Base-by-base conservation (phyloP, 73 alveolate species). In the Halteria grandinella region DNA sequence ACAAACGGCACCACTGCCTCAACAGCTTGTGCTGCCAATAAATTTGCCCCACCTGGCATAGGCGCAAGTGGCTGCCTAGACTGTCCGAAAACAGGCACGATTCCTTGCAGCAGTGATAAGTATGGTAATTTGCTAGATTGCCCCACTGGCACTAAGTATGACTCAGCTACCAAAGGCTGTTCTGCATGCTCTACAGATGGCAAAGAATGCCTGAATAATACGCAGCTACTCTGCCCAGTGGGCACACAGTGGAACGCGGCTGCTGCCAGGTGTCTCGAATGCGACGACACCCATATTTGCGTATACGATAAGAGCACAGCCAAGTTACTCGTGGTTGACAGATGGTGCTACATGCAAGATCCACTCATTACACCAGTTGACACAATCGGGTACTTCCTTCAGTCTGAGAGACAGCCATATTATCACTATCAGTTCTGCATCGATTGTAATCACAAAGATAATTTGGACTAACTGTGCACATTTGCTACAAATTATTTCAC, bases 401-500 rank as follows among this genome's bases (percentile, higher is more conserved):
- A 36, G 43, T 55, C 77, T 8, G 28, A 24, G 15, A 32, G 77
- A 32, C 28, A 40, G 17, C 77, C 77, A 2, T 60, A 60, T 44
- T 60, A 37, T 40, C 21, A 60, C 34, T 60, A 60, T 21, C 43
- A 60, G 43, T 60, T 3, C 27, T 60, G 77, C 27, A 36, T 60
- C 27, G 77, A 60, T 60, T 60, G 77, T 37, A 60, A 60, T 8
- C 7, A 18, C 7, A 59, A 11, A 1, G 58, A 23, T 37, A 21
- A 40, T 2, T 23, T 23, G 14, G 5, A 10, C 6, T 24, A 32
- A n/a, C 18, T 60, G 6, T 60, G 77, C 41, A 60, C 77, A 36
- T 60, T 60, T 60, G 77, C 77, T 4, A 36, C 77, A 60, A 60
- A 60, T 20, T 60, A 60, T 36, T 60, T 60, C 43, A 60, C 77